Percentiles rank a stretch among this genome's conserved stretches.
Evolutionary conservation across 208 protist species (phyloP).

Genomic region (Crithidia bombi): DNA sequence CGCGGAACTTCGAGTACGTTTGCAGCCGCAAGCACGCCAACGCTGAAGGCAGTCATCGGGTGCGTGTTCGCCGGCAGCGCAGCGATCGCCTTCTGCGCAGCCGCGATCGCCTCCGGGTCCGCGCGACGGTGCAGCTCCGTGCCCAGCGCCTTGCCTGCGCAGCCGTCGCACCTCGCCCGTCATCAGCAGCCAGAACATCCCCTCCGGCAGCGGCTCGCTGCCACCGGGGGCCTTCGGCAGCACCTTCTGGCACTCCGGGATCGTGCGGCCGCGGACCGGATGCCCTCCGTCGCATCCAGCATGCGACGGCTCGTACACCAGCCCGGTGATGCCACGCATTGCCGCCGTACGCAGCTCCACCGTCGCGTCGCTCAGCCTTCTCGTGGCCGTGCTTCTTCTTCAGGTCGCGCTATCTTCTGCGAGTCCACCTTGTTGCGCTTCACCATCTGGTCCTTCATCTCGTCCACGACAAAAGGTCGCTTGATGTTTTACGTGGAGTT

Average conservation of each 20-base stretch:
- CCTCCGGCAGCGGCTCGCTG: slow-evolving; percentile 95
- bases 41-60: slow-evolving; percentile 95
- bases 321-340: slow-evolving; percentile 95
- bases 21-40: slow-evolving; percentile 92
- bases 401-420: slow-evolving; percentile 83
- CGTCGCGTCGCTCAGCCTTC: slow-evolving; percentile 90
- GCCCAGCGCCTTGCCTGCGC: slow-evolving; percentile 73
- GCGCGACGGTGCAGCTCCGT: slow-evolving; percentile 89
- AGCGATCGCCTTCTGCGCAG: slow-evolving; percentile 87
- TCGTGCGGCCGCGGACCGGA: slow-evolving; percentile 96
- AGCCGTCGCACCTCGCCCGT: slow-evolving; percentile 95
- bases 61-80: slow-evolving; percentile 93
- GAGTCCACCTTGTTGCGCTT: slow-evolving; percentile 43
- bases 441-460: slow-evolving; percentile 58
- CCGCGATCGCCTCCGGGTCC: slow-evolving; percentile 49
- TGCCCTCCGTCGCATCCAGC: slow-evolving; percentile 96
- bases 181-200: slow-evolving; percentile 96
- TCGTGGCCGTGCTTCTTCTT: slow-evolving; percentile 80
- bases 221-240: slow-evolving; percentile 89
- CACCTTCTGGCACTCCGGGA: slow-evolving; percentile 94
- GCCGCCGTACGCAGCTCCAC: slow-evolving; percentile 93
- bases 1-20: slow-evolving; percentile 94
- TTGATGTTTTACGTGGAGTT: too few species aligned
- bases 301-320: slow-evolving; percentile 97
- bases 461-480: slow-evolving; percentile 51